phyloP scores from a whole-genome alignment of 2,329 filamentous ascomycete species.

The Chaetomium globosum region DNA sequence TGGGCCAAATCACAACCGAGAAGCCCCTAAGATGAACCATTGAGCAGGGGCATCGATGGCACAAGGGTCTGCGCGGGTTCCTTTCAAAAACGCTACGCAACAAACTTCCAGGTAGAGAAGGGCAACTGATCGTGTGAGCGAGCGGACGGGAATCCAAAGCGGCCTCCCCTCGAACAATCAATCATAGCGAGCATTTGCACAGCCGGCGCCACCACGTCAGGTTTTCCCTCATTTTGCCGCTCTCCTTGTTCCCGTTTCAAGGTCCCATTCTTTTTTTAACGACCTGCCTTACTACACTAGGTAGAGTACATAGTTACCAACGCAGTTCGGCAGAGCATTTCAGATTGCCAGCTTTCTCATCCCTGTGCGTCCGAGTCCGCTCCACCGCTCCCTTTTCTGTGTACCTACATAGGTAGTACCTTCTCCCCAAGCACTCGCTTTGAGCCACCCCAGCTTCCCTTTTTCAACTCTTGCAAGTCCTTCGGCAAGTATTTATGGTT shows the following conservation, averaged over 20 bases:
- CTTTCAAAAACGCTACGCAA: slow-evolving; percentile 5
- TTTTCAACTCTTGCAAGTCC: not conserved
- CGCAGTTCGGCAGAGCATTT: slow-evolving; percentile 3
- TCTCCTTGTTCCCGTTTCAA: not conserved
- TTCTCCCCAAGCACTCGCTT: not conserved
- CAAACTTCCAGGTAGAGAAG: slow-evolving; percentile 14
- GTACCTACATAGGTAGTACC: not conserved
- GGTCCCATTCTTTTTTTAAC: not conserved
- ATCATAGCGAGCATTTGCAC: not conserved
- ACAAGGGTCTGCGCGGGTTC: slow-evolving; percentile 15
- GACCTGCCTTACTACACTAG: no score
- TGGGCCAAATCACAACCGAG: slow-evolving; percentile 19
- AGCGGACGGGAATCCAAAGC: not conserved
- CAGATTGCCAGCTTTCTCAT: not conserved
- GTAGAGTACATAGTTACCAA: no score
- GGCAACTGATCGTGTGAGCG: slow-evolving; percentile 36
- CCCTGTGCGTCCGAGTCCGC: slow-evolving; percentile 16
- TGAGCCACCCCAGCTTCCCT: not conserved
- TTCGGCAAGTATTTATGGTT: not conserved
- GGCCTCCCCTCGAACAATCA: not conserved
- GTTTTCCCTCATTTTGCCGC: not conserved
- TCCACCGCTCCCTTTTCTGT: slow-evolving; percentile 14
- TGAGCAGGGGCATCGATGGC: slow-evolving; percentile 15
- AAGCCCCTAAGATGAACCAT: not conserved
- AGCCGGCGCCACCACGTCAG: not conserved